phyloP scores from a whole-genome alignment of 202 grass and related monocot genomes.

The Dendrocalamus latiflorus region DNA sequence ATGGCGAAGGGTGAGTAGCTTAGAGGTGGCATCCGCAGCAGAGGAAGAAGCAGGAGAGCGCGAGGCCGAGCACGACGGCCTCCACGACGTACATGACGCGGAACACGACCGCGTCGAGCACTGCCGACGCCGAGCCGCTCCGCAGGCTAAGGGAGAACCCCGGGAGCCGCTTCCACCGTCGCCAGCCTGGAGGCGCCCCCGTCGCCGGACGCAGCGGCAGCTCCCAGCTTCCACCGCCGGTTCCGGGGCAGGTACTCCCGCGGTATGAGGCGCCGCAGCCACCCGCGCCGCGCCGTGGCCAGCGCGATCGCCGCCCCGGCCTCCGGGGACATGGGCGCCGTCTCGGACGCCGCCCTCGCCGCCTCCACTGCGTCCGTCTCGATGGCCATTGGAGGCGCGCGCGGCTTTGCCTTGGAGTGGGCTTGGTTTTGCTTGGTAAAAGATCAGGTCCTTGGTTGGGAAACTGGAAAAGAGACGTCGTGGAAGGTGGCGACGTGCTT shows the following conservation, averaged over 20 bases:
- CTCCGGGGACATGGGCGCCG: slow-evolving; percentile 16
- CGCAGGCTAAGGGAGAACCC: slow-evolving; percentile 27
- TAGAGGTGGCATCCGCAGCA: slow-evolving; percentile 82
- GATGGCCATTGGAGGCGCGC: slow-evolving; percentile 12
- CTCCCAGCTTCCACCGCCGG: slow-evolving; percentile 24
- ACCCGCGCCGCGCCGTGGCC: slow-evolving; percentile 13
- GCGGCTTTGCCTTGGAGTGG: background rate
- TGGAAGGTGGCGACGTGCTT: background rate
- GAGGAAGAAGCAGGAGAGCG: slow-evolving; percentile 86
- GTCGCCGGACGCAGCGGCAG: background rate
- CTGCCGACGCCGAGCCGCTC: slow-evolving; percentile 43
- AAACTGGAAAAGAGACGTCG: slow-evolving; percentile 7
- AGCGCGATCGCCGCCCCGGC: background rate
- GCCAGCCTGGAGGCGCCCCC: slow-evolving; percentile 23
- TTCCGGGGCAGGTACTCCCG: slow-evolving; percentile 14
- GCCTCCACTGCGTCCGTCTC: background rate
- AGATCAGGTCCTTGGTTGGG: slow-evolving; percentile 1
- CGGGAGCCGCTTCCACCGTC: slow-evolving; percentile 47
- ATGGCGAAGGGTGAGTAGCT: background rate
- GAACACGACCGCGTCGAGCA: slow-evolving; percentile 49
- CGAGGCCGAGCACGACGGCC: slow-evolving; percentile 71
- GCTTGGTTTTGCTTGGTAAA: slow-evolving; percentile 1
- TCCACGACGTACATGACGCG: slow-evolving; percentile 68
- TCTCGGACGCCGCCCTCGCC: background rate
- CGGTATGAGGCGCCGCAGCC: slow-evolving; percentile 35